Base-by-base conservation (phyloP, 805 yeast genomes). In the Ogataea populi-albae region DNA sequence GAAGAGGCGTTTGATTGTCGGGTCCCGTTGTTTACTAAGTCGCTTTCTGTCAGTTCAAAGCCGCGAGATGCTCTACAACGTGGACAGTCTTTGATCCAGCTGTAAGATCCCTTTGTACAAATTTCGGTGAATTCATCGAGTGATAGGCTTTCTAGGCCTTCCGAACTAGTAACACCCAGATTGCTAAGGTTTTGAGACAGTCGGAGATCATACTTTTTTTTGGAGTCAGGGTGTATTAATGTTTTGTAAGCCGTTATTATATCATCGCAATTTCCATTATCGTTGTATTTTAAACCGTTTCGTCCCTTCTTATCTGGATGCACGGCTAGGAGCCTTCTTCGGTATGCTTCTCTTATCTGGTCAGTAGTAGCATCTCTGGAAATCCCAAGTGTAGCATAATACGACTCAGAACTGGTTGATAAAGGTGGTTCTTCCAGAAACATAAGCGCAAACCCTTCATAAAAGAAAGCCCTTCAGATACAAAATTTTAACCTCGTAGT, bases 241-340 rank as follows among this genome's bases (percentile, higher is more conserved):
- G 69, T 64, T n/a, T 60, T 50, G 49, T 84, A 88, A 0, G 97
- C 96, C 16, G 57, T 61, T 46, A 81, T 73, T 20, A 88, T 68
- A 17, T 61, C 59, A 38, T 73, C 37, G 18, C 30, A 27, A 14
- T 36, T 31, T 16, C 64, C 6, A 45, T 42, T 17, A 10, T 32
- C 16, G 4, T 21, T 26, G 23, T 29, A 23, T 9, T 31, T 21
- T 26, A 40, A 17, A 26, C 17, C 18, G 3, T 16, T 4, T 24
- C 17, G 8, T 12, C 25, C 33, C 3, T 26, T 25, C 20, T 88
- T 89, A 55, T 91, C 98, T 1, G 98, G 98, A 57, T 91, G 98
- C 2, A 73, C 57, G 3, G 57, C 52, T 2, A 91, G 64, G 5
- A 91, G 67, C 11, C 72, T 71, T 22, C 57, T 62, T 37, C 70